Base-by-base conservation (phyloP, 345 rosid genomes). In the Salix arbutifolia region DNA sequence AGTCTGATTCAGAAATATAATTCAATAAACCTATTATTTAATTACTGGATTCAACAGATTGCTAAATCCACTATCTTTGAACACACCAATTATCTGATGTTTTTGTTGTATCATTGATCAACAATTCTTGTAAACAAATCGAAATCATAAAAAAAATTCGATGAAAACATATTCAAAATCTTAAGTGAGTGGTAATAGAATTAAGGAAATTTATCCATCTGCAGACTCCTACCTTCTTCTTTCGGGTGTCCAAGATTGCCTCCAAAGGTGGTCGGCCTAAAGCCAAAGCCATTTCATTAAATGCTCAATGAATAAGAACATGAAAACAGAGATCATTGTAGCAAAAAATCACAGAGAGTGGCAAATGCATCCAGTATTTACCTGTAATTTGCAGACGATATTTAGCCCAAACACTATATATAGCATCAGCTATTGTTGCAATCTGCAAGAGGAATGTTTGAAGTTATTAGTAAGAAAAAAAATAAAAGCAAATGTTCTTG, bases 361-460 rank as follows among this genome's bases (percentile, higher is more conserved):
- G 38, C 70, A n/a, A 16, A 46, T 72, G 30, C 33, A 75, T n/a
- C 10, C 33, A 60, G 68, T 11, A 70, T 65, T 50, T 79, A 89
- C 98, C 97, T 17, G 98, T 92, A 60, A 92, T 65, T 72, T 87
- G 97, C 81, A 92, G 95, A 60, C 97, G 89, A 76, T 90, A 91
- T 65, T 91, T 92, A 68, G 97, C 97, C 97, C 98, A 91, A 50
- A 90, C 78, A 74, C 90, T 85, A 85, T 92, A 92, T 40, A 94
- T 82, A 30, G 89, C 88, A 76, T 90, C 95, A 69, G 90, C 97
- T 78, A 94, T 53, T 69, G 80, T 84, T 35, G 89, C 95, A 73
- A 94, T 77, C 97, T 92, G 85, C 74, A 79, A 76, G 78, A 26
- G 44, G 67, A 18, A 69, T 60, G 70, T 69, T 58, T 17, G n/a